These are phyloP conservation scores for Aspergillus ruber DNA, from an alignment of 2,329 filamentous ascomycete genomes.

Conservation along the genomic window DNA sequence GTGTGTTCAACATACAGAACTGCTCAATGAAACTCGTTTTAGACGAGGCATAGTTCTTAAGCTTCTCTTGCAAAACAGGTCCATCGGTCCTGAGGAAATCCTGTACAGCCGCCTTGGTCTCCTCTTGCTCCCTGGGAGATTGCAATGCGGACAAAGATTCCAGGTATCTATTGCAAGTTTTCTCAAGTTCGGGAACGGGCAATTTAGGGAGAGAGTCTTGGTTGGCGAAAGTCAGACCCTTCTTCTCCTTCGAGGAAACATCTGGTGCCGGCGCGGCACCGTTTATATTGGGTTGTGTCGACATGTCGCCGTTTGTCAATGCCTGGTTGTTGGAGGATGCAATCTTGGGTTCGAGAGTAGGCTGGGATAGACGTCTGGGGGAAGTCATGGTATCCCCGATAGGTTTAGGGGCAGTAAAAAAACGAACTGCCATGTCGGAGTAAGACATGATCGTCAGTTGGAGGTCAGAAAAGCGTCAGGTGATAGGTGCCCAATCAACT, in stretches of 20 bases:
- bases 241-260: conserved; percentile 35
- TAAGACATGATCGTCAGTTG: conserved; percentile 53
- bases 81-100: conserved; percentile 81
- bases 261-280: conserved; percentile 43
- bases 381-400: conserved; percentile 61
- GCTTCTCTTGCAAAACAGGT: conserved; percentile 74
- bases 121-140: conserved; percentile 69
- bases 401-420: conserved; percentile 65
- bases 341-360: conserved; percentile 18
- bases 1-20: conserved; percentile 65
- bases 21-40: conserved; percentile 98
- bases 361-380: conserved; percentile 18
- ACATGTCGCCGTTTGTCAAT: conserved; percentile 25
- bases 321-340: conserved; percentile 6
- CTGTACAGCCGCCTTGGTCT: conserved; percentile 70
- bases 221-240: conserved; percentile 77
- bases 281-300: conserved; percentile 34
- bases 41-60: conserved; percentile 83
- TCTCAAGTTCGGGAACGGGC: conserved; percentile 82
- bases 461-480: conserved; percentile 17
- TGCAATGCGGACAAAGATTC: conserved; percentile 76
- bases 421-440: conserved; percentile 59
- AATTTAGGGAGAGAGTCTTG: conserved; percentile 87
- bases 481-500: conserved; percentile 27
- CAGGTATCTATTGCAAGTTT: conserved; percentile 72